Base-by-base conservation (phyloP, 169 alveolate genomes). In the Cryptosporidium muris region DNA sequence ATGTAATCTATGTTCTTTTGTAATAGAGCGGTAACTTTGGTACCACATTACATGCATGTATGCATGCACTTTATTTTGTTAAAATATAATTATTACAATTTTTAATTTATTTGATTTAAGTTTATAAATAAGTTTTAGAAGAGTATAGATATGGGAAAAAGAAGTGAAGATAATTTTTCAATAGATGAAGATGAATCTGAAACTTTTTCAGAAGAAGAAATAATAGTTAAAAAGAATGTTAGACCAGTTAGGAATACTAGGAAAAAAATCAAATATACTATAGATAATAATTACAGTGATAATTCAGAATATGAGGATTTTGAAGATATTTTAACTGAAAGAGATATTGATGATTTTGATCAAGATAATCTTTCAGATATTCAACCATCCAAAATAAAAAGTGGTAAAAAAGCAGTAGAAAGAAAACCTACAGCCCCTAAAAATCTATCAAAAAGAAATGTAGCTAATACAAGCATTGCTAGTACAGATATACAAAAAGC, bases 341-440 rank as follows among this genome's bases (percentile, higher is more conserved):
- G 38, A 4, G 88, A 89, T 52, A 65, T 56, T 37, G 82, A 65
- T 89, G 63, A 88, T 67, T 67, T 51, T 45, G 91, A 89, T 37
- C 48, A 89, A 11, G 90, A 89, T 52, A 89, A 81, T 25, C 25
- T 25, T 25, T 25, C 25, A 25, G 25, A 25, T 25, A 25, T 25
- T 25, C 25, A 52, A 82, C 85, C 67, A 64, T 37, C 7, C 88
- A 4, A 4, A 2, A 60, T 5, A 14, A 60, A 60, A 60, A 11
- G 48, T 4, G 11, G 80, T 2, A 90, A 67, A 12, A n/a, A 37
- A 7, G 2, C 62, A n/a, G 48, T 47, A 25, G 48, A 64, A n/a
- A 64, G 48, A 3, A 74, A 74, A 25, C 25, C 51, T 8, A 16
- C 85, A 40, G 85, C 85, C 25, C 85, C 85, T 12, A 74, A 54